Conservation (phyloP, 1,139 yeast species). For the Yamadazyma jaroonii region DNA sequence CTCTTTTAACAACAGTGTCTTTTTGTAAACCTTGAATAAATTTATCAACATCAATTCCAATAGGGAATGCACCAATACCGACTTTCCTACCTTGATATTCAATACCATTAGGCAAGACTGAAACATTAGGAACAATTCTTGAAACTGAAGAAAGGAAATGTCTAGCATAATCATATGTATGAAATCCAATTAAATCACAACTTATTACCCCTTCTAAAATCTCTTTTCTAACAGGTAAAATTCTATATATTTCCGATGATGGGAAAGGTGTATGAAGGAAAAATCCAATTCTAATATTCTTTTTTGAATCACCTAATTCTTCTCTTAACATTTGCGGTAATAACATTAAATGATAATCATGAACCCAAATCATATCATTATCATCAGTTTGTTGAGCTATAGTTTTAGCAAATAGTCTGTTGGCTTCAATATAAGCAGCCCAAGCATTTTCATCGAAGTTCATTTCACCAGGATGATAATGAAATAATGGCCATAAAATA, state of each 20-base stretch:
- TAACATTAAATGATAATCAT: conserved; percentile 95
- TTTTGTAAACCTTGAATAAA: conserved; percentile 76
- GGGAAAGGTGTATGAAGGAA: conserved; percentile 99
- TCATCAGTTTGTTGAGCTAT: conserved; percentile 73
- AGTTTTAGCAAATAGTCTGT: conserved; percentile 72
- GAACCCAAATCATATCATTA: conserved; percentile 94
- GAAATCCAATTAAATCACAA: conserved; percentile 95
- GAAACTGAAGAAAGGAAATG: conserved; percentile 94
- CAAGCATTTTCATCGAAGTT: conserved; percentile 96
- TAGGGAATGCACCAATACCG: conserved; percentile 94
- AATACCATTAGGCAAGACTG: conserved; percentile 89
- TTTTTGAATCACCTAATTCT: conserved; percentile 48
- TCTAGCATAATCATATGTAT: conserved; percentile 99
- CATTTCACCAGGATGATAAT: conserved; percentile 99
- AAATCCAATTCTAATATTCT: conserved; percentile 79
- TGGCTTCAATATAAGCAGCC: conserved; percentile 97
- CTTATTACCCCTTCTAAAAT: conserved; percentile 87
- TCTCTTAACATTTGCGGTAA: conserved; percentile 86
- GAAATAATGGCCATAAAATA: conserved; percentile 96
- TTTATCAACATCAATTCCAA: conserved; percentile 94
- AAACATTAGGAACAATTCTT: conserved; percentile 69
- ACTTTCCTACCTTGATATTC: conserved; percentile 75
- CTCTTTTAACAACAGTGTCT: conserved; percentile 61
- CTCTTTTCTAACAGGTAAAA: conserved; percentile 92
- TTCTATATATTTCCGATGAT: conserved; percentile 91